These are phyloP conservation scores for Cyanidium caldarium DNA, from an alignment of 23 red algal species.

Conservation along the genomic window DNA sequence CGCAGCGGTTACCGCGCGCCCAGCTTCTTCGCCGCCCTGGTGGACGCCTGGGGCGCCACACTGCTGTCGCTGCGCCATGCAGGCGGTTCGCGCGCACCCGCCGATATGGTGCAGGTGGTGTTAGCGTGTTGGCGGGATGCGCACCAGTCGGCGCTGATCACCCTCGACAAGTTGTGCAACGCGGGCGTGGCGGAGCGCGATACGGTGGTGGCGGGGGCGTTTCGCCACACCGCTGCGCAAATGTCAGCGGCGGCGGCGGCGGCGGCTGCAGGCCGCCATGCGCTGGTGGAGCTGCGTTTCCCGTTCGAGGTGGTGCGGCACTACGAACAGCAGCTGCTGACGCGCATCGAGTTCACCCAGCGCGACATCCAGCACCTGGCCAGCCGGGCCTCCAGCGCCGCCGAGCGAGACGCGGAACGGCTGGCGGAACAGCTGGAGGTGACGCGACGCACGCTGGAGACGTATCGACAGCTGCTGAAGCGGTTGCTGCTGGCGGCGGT, in stretches of 20 bases:
- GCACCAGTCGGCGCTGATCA: neutral
- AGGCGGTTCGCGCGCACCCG: neutral
- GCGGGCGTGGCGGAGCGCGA: neutral
- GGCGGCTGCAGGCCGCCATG: neutral
- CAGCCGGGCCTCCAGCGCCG: neutral
- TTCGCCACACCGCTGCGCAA: neutral
- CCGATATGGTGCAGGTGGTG: neutral
- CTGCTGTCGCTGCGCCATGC: neutral
- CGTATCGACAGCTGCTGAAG: neutral
- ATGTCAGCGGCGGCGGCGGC: neutral
- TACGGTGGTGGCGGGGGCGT: neutral
- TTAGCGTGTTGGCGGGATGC: neutral
- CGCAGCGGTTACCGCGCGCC: neutral
- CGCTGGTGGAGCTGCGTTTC: neutral
- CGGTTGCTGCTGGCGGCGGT: neutral
- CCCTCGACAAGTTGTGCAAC: neutral
- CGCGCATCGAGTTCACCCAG: neutral
- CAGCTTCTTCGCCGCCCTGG: neutral
- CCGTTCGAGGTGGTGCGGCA: neutral
- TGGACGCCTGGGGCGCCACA: neutral
- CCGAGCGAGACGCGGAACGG: neutral
- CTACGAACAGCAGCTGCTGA: neutral
- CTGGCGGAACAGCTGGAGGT: neutral
- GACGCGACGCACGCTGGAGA: neutral
- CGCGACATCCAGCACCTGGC: neutral